Base-by-base conservation (phyloP, 2,329 filamentous ascomycete genomes). In the Claviceps quebecensis region DNA sequence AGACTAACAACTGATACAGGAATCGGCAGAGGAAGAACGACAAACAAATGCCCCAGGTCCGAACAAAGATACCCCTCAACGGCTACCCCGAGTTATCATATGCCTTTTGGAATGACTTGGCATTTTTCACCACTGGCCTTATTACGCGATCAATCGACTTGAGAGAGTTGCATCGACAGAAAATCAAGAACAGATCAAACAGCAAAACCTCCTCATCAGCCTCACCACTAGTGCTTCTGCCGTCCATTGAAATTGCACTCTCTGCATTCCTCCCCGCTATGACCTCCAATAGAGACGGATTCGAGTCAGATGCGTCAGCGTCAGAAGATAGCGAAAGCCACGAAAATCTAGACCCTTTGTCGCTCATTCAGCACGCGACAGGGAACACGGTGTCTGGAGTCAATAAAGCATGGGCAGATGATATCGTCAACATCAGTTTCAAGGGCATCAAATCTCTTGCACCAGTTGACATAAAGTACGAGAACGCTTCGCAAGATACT, bases 361-460 rank as follows among this genome's bases (percentile, higher is more conserved):
- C 61, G 9, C 56, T 65, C 26, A 56, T 58, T 43, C 57, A 51
- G 29, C 57, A 52, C 36, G 53, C 51, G n/a, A 53, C 56, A 4
- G 58, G 54, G 19, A 56, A 53, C 51, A 34, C 53, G 45, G 29
- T 55, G 41, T 47, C 59, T 8, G 29, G 23, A 19, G 51, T 59
- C 8, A 67, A 63, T 52, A 64, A 63, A 37, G 64, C 70, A 3
- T 85, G 81, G 81, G 80, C 79, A 1, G 70, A 72, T 41, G 75
- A 85, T 53, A 72, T 73, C 38, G 70, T 86, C 29, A 72, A 73
- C 48, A 68, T 86, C 48, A 71, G 69, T n/a, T 82, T 81, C 59
- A 73, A 67, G 54, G 73, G 71, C 14, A 64, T 76, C 26, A 66
- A 68, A 53, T 55, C 58, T 1, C 53, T 57, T 22, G 39, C 53